These are phyloP conservation scores for Rhodomyrtus tomentosa DNA, from an alignment of 345 rosid species.

Conservation along the genomic window DNA sequence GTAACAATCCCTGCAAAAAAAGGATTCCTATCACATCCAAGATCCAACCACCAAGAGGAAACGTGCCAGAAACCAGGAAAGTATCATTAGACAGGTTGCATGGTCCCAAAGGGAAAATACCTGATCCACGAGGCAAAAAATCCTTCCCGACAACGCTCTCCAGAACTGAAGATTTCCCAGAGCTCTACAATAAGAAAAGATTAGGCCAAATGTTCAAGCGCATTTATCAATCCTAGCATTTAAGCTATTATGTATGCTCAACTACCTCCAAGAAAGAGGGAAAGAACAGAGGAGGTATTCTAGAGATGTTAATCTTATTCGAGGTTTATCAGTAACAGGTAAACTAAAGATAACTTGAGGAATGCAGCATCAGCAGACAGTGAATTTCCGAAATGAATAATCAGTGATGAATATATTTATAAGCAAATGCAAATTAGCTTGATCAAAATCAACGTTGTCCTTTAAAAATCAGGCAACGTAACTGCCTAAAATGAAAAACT, in stretches of 20 bases:
- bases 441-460: neutral
- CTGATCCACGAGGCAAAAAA: slow-evolving; percentile 95
- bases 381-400: neutral
- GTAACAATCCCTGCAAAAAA: slow-evolving; percentile 82
- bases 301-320: neutral
- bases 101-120: slow-evolving; percentile 16
- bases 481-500: neutral
- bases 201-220: neutral
- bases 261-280: neutral
- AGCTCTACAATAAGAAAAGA: slow-evolving; percentile 40
- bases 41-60: neutral
- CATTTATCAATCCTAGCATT: neutral
- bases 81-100: neutral
- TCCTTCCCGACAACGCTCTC: slow-evolving; percentile 95
- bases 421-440: neutral
- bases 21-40: slow-evolving; percentile 2
- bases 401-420: neutral
- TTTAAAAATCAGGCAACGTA: neutral
- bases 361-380: neutral
- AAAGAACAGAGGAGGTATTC: neutral
- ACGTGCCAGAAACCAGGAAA: neutral
- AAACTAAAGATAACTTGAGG: neutral
- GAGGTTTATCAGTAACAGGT: neutral
- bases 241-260: neutral
- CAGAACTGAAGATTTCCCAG: slow-evolving; percentile 93